Percentiles rank a stretch among this genome's conserved stretches.
These are phyloP conservation scores for Boletus rubroflammeus DNA, from an alignment of 768 basidiomycete species.

Conservation along the genomic window DNA sequence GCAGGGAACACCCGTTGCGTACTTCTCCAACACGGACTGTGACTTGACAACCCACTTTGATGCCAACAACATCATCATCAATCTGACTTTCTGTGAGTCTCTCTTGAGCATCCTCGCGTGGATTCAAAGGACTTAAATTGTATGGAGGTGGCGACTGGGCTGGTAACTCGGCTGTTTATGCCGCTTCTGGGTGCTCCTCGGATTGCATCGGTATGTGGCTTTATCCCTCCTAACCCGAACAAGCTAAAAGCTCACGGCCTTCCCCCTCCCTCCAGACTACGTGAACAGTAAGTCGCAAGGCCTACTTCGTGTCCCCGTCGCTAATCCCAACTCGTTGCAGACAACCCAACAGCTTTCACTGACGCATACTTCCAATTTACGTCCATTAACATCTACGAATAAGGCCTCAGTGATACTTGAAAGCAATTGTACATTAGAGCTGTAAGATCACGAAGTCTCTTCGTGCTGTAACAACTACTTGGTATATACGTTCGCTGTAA, in stretches of 20 bases:
- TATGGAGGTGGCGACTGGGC: slow-evolving; percentile 31
- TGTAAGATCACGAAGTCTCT: background rate
- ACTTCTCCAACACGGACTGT: slow-evolving; percentile 39
- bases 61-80: slow-evolving; percentile 33
- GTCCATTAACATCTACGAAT: slow-evolving; percentile 37
- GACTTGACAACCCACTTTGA: slow-evolving; percentile 36
- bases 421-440: background rate
- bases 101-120: too few species aligned
- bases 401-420: too few species aligned
- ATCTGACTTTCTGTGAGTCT: slow-evolving; percentile 32
- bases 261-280: slow-evolving; percentile 16
- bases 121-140: background rate
- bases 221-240: background rate
- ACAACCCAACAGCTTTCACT: slow-evolving; percentile 39
- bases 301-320: background rate
- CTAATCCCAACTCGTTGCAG: slow-evolving; percentile 7
- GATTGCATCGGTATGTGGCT: slow-evolving; percentile 25
- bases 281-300: slow-evolving; percentile 21
- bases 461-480: too few species aligned
- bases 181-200: slow-evolving; percentile 31
- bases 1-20: slow-evolving; percentile 34
- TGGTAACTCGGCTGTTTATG: slow-evolving; percentile 24
- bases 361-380: slow-evolving; percentile 42
- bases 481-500: too few species aligned
- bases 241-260: background rate